A percentile compares a stretch with the other conserved stretches of the same genome.
phyloP scores from a whole-genome alignment of 2,329 filamentous ascomycete species.

The Trichoderma harzianum region DNA sequence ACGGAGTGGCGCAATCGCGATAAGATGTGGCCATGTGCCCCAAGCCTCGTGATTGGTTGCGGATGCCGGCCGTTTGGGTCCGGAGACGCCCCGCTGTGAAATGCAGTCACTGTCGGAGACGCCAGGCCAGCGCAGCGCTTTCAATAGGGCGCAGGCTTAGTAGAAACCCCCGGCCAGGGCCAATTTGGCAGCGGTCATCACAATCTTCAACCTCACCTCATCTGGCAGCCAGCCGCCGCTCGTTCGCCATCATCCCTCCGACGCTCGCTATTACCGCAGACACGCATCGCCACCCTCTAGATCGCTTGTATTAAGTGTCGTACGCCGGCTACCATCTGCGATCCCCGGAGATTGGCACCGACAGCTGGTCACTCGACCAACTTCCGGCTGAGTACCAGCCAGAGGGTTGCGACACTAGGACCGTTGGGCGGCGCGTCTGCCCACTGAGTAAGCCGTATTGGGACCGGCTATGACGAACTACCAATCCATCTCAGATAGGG shows the following conservation, averaged over 20 bases:
- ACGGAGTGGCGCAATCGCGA: slow-evolving; percentile 4
- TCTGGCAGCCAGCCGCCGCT: neutral
- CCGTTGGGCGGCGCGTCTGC: neutral
- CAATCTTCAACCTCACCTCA: slow-evolving; percentile 4
- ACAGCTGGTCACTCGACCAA: slow-evolving; percentile 13
- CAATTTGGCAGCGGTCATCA: neutral
- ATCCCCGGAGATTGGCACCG: neutral
- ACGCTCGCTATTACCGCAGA: slow-evolving; percentile 4
- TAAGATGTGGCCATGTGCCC: neutral
- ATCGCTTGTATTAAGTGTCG: neutral
- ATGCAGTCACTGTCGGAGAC: neutral
- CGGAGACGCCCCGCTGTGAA: slow-evolving; percentile 14
- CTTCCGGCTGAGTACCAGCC: neutral
- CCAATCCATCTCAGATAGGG: slow-evolving; percentile 50
- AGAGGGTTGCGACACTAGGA: neutral
- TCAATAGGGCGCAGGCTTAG: neutral
- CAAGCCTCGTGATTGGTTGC: slow-evolving; percentile 12
- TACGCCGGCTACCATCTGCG: neutral
- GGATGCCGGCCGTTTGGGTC: slow-evolving; percentile 5
- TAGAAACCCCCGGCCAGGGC: neutral
- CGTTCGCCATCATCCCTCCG: slow-evolving; percentile 1
- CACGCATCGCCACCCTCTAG: neutral
- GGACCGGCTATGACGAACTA: slow-evolving; percentile 52
- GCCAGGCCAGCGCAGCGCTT: neutral
- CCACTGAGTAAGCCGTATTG: neutral